Evolutionary conservation across 352 stramenopile species (phyloP).

Genomic region (Phytophthora constricta): DNA sequence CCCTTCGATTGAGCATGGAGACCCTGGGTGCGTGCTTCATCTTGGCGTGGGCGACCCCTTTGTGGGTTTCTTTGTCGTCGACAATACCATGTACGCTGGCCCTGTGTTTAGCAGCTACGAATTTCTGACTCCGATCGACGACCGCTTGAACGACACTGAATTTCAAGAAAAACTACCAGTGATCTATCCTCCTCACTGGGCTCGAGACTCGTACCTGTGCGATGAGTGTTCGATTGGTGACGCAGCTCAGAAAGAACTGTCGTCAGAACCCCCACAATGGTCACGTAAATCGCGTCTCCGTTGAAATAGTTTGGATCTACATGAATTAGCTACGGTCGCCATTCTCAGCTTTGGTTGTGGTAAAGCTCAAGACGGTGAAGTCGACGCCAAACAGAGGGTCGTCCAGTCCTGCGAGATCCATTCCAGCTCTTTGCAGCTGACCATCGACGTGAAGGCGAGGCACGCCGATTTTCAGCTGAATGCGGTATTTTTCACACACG

Average conservation of each 20-base stretch:
- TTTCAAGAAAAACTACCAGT: constrained; percentile 11
- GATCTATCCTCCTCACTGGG: constrained; percentile 14
- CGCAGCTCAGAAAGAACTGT: not conserved
- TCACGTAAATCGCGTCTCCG: not conserved
- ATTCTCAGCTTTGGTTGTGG: not conserved
- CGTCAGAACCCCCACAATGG: not conserved
- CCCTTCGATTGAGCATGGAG: not conserved
- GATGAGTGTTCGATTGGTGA: not conserved
- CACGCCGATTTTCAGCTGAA: no score
- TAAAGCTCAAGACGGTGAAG: no score
- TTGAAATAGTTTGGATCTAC: not conserved
- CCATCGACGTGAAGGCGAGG: no score
- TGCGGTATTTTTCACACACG: no score
- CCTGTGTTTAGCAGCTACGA: constrained; percentile 28
- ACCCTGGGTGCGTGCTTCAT: constrained; percentile 16
- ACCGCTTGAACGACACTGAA: constrained; percentile 17
- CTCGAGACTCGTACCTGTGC: constrained; percentile 9
- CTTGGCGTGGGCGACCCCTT: constrained; percentile 15
- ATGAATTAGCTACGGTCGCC: no score
- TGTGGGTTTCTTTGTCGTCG: constrained; percentile 18
- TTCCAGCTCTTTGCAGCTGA: no score
- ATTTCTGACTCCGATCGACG: constrained; percentile 13
- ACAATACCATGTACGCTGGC: constrained; percentile 17
- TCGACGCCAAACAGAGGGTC: no score
- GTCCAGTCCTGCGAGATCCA: no score